phyloP scores from a whole-genome alignment of 805 yeast genomes.

The Metschnikowia vanudenii region DNA sequence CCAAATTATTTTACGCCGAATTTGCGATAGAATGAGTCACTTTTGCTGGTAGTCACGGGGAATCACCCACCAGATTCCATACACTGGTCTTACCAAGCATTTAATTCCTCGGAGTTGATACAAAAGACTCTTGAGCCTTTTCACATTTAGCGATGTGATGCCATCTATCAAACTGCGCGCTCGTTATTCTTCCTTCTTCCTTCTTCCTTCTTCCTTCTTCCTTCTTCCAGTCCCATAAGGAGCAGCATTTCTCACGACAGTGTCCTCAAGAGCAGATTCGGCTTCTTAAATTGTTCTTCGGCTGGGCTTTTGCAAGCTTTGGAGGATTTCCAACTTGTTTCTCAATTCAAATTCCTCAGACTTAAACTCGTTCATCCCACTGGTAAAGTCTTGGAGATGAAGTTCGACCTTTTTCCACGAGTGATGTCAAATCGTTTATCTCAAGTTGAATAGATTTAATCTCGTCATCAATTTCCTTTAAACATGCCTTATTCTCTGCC shows the following conservation, averaged over 20 bases:
- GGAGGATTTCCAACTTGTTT: constrained; percentile 60
- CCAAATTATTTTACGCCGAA: no score
- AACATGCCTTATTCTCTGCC: constrained; percentile 13
- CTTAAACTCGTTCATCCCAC: constrained; percentile 54
- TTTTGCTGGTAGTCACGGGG: no score
- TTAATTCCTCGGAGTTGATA: no score
- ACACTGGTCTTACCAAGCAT: no score
- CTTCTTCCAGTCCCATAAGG: constrained; percentile 51
- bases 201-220: constrained; percentile 41
- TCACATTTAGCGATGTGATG: no score
- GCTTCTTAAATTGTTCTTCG: constrained; percentile 39
- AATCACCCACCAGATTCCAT: no score
- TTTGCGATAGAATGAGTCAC: no score
- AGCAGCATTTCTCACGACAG: constrained; percentile 55
- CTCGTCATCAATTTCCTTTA: constrained; percentile 23
- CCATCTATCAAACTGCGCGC: constrained; percentile 35
- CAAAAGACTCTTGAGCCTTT: no score
- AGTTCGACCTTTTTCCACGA: constrained; percentile 35
- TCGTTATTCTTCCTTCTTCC: no score
- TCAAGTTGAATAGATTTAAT: constrained; percentile 30
- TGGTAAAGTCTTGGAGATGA: constrained; percentile 36
- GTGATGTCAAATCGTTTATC: constrained; percentile 40
- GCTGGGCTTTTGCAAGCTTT: constrained; percentile 35
- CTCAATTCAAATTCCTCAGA: constrained; percentile 66
- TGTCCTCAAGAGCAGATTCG: constrained; percentile 39